Evolutionary conservation across 129 eudicot species (phyloP).

Genomic region (Scalesia atractyloides): DNA sequence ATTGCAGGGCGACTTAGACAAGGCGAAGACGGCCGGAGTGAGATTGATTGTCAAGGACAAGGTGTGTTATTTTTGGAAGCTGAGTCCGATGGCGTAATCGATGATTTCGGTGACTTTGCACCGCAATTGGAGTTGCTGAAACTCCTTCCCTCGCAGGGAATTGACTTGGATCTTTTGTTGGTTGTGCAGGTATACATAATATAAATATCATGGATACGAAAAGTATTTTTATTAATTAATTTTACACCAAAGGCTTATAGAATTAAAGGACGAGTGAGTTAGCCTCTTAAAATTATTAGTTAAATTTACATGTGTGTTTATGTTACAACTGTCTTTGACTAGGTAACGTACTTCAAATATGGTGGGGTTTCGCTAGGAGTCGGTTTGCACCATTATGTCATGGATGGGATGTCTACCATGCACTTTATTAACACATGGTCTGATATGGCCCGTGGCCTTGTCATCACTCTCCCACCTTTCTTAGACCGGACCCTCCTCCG

Average conservation of each 20-base stretch:
- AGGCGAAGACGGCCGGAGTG: no score
- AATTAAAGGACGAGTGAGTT: no score
- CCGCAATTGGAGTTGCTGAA: not conserved
- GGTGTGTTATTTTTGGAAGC: no score
- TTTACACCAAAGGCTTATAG: no score
- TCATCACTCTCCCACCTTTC: not conserved
- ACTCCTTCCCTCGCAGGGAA: not conserved
- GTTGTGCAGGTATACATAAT: not conserved
- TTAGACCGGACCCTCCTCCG: not conserved
- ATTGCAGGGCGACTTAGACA: not conserved
- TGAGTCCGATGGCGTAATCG: no score
- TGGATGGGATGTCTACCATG: not conserved
- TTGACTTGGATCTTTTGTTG: not conserved
- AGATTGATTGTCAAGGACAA: no score
- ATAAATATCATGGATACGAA: no score
- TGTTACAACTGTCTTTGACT: no score
- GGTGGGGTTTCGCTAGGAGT: conserved; percentile 18
- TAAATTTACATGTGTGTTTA: no score
- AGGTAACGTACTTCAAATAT: conserved; percentile 9
- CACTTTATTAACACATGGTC: not conserved
- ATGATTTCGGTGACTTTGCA: not conserved
- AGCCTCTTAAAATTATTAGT: no score
- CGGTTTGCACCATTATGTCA: not conserved
- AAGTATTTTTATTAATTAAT: no score
- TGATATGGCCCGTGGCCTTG: not conserved